A percentile compares a stretch with the other conserved stretches of the same genome.
Evolutionary conservation across 192 early-diverging fungal genomes (phyloP).

Genomic region (Coemansia sp.): DNA sequence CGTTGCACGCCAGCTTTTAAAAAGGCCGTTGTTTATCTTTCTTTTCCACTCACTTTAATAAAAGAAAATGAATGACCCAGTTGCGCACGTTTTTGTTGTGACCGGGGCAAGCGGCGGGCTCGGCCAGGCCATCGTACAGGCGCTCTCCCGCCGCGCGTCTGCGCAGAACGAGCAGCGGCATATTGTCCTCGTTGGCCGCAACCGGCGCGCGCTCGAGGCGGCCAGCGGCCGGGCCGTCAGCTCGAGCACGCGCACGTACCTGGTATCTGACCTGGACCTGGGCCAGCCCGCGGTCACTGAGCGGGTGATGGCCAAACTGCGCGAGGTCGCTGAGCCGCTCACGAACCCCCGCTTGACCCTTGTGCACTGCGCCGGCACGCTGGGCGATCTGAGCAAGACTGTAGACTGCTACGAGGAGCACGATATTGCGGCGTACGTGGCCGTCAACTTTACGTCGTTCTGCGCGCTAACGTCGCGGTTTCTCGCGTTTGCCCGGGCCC

Average conservation of each 20-base stretch:
- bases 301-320: slow-evolving; percentile 7
- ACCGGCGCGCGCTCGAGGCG: slow-evolving; percentile 25
- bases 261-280: slow-evolving; percentile 19
- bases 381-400: slow-evolving; percentile 64
- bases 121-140: slow-evolving; percentile 55
- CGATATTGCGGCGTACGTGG: slow-evolving; percentile 53
- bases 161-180: slow-evolving; percentile 23
- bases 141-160: slow-evolving; percentile 31
- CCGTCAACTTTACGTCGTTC: slow-evolving; percentile 62
- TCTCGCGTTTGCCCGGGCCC: slow-evolving; percentile 9
- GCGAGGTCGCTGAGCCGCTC: neutral
- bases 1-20: neutral
- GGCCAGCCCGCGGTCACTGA: slow-evolving; percentile 1
- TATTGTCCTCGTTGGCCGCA: slow-evolving; percentile 64
- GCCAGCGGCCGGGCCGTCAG: slow-evolving; percentile 12
- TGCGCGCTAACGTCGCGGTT: slow-evolving; percentile 49
- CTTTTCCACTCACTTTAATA: neutral
- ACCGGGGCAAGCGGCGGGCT: slow-evolving; percentile 70
- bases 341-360: slow-evolving; percentile 48
- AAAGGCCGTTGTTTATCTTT: too few relatives aligned
- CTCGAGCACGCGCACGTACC: slow-evolving; percentile 13
- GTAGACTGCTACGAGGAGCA: slow-evolving; percentile 53
- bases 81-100: slow-evolving; percentile 39
- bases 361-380: slow-evolving; percentile 76
- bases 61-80: neutral